Evolutionary conservation across 371 early-diverging fungal genomes (phyloP).

Genomic region (Zancudomyces culisetae): DNA sequence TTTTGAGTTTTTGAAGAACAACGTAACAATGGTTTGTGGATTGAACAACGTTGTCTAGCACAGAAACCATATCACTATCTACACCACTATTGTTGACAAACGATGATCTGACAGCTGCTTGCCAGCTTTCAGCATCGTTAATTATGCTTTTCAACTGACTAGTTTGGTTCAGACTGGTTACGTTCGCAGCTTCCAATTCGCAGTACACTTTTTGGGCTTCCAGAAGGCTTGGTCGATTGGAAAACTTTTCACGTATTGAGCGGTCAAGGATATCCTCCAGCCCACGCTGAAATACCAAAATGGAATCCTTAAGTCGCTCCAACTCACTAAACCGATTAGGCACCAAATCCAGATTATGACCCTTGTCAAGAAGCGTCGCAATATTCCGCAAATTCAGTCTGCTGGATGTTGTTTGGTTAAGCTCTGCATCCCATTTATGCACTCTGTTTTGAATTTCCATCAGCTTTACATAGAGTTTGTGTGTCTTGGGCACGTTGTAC

Average conservation of each 20-base stretch:
- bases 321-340: conserved; percentile 8
- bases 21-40: background rate
- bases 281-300: conserved; percentile 12
- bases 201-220: conserved; percentile 7
- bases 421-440: conserved; percentile 8
- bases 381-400: conserved; percentile 8
- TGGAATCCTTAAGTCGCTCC: conserved; percentile 7
- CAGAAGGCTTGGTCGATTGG: conserved; percentile 12
- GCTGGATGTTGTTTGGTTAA: conserved; percentile 4
- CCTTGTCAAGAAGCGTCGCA: conserved; percentile 16
- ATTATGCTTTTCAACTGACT: conserved; percentile 5
- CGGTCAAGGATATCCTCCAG: conserved; percentile 8
- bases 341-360: conserved; percentile 11
- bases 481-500: background rate
- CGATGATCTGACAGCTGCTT: conserved; percentile 2
- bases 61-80: conserved; percentile 3
- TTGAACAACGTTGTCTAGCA: background rate
- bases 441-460: background rate
- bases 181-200: conserved; percentile 5
- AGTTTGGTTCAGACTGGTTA: conserved; percentile 7
- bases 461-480: conserved; percentile 5
- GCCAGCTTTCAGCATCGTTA: conserved; percentile 11
- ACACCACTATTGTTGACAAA: conserved; percentile 7
- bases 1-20: conserved; percentile 6
- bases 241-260: conserved; percentile 7